Base-by-base conservation (phyloP, 805 yeast species). In the Zygoascus flipseniorum region DNA sequence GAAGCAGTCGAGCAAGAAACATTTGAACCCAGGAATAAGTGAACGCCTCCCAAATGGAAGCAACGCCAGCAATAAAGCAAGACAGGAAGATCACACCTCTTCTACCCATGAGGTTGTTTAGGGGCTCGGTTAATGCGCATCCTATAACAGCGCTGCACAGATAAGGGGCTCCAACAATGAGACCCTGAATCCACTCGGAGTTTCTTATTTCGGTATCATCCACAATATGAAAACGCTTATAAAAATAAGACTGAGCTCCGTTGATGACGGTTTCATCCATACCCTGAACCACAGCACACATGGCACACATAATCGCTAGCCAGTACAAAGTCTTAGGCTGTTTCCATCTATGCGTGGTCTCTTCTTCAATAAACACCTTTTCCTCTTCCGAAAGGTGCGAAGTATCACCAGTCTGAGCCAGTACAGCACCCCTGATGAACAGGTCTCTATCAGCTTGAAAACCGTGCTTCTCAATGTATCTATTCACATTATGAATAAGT, bases 231-330 rank as follows among this genome's bases (percentile, higher is more conserved):
- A 59, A 53, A 54, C 62, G 54, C 43, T 57, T 50, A 48, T 56
- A 55, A 51, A 65, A 64, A 57, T 76, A 78, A 23, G 82, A 64
- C 48, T 77, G 79, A 20, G 88, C 88, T 39, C 88, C 89, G 57
- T 83, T 82, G 54, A 81, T 71, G 9, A 82, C 87, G 6, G 86
- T 77, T 64, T 83, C 86, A 65, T 83, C 89, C 86, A 81, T 81
- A 51, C 89, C 89, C 63, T 82, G 85, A 5, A 85, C 82, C 3
- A 86, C 84, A 16, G 80, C 80, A 48, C 86, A 81, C 73, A 82
- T 71, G 2, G 87, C 82, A 47, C 85, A 81, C 61, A 81, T 69
- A 8, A 82, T 76, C 66, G 80, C 76, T 19, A 78, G 75, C 66
- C 72, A 60, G 62, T 77, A 72, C 65, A 75, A 65, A 13, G 70